These are phyloP conservation scores for Porodaedalea pini DNA, from an alignment of 1,284 basidiomycete species.

Conservation along the genomic window DNA sequence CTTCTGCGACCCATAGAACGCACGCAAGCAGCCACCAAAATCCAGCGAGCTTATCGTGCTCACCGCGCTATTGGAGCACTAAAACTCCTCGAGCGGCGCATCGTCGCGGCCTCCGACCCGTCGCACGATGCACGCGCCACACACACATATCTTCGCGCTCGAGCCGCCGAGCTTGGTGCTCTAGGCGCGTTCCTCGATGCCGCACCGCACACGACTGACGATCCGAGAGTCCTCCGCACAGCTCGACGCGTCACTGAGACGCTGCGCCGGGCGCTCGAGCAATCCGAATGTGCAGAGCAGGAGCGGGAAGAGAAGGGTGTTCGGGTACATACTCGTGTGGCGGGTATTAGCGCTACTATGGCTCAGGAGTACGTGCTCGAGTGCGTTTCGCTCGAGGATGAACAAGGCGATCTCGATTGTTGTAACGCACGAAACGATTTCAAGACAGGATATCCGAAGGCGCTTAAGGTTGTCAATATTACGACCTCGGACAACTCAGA, in stretches of 20 bases:
- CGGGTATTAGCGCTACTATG: background rate
- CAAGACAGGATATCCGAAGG: background rate
- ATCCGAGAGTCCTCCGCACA: background rate
- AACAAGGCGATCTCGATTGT: background rate
- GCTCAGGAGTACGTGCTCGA: background rate
- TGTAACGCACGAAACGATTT: background rate
- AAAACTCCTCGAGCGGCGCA: background rate
- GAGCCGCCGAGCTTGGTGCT: background rate
- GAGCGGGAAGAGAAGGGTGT: background rate
- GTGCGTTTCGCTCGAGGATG: background rate
- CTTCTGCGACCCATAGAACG: background rate
- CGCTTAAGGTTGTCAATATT: background rate
- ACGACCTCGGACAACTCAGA: background rate
- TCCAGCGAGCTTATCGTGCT: constrained; percentile 14
- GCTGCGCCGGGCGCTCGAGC: background rate
- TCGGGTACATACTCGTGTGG: background rate
- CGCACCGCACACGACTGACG: background rate
- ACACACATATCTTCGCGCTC: background rate
- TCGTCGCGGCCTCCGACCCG: background rate
- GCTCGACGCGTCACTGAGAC: background rate
- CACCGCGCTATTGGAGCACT: background rate
- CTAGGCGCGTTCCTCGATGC: background rate
- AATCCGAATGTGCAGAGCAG: background rate
- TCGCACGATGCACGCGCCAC: background rate
- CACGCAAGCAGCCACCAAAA: constrained; percentile 10